These are phyloP conservation scores for Kurtzmaniella quercitrusa DNA, from an alignment of 1,139 yeast genomes.

Conservation along the genomic window DNA sequence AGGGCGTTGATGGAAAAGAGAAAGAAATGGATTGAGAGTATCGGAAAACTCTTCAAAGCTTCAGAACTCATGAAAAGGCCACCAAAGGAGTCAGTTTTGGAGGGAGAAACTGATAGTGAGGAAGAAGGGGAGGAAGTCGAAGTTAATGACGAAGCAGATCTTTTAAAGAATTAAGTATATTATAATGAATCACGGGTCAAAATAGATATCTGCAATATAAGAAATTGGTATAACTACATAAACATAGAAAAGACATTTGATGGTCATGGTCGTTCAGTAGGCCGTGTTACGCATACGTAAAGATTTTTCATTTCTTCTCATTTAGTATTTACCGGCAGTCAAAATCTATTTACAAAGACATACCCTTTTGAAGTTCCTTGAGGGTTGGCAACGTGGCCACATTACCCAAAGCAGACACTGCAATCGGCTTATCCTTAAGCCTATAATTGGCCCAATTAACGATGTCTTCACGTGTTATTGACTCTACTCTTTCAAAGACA, in stretches of 20 bases:
- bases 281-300: no score
- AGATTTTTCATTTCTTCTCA: background rate
- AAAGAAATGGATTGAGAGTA: slow-evolving; percentile 79
- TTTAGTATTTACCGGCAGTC: no score
- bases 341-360: slow-evolving; percentile 19
- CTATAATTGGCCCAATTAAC: slow-evolving; percentile 86
- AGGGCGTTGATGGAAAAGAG: slow-evolving; percentile 82
- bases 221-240: no score
- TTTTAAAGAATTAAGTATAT: background rate
- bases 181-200: background rate
- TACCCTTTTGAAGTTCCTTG: slow-evolving; percentile 42
- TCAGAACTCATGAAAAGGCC: slow-evolving; percentile 71
- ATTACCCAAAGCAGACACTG: slow-evolving; percentile 88
- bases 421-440: slow-evolving; percentile 73
- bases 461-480: slow-evolving; percentile 75
- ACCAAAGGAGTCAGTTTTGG: slow-evolving; percentile 57
- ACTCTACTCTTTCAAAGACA: slow-evolving; percentile 79
- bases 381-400: slow-evolving; percentile 61
- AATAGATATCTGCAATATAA: no score
- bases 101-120: slow-evolving; percentile 36
- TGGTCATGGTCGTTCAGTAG: no score
- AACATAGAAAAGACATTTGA: no score
- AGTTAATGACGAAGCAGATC: slow-evolving; percentile 48
- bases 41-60: slow-evolving; percentile 77
- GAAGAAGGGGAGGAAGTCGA: slow-evolving; percentile 38